Evolutionary conservation across 768 basidiomycete genomes (phyloP), one percentile per base, ranked within the genome.

Genomic region (Tulasnella sp.): DNA sequence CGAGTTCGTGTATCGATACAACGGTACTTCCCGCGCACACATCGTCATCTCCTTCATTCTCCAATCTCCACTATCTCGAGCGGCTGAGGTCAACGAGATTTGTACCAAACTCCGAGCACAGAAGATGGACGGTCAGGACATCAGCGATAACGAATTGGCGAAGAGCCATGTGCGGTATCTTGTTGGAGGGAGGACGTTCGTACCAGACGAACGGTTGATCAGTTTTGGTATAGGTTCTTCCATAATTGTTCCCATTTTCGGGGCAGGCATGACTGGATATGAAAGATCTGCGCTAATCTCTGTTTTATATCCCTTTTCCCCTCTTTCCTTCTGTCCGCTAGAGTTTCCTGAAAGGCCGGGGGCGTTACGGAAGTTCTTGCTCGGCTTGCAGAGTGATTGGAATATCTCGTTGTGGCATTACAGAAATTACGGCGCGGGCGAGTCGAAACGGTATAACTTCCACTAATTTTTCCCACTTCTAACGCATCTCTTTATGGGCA

Each of bases 341-440:
- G 94, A 95, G 70, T 99, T 99, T 70, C 96, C 96, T 1, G 96
- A 99, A 70, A 76, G 96, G 55, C 94, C 92, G 0, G 86, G 84
- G 2, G 96, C 95, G 3, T 75, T 99, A 60, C 82, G 88, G 44
- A 89, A 87, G 65, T 99, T 98, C 76, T 76, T 99, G 61, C 76
- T 84, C 27, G 88, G 86, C 2, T 69, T 99, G 47, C 85, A 85
- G 30, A 74, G 79, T 19, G 84, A 83, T 24, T 97, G 94, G 93
- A 97, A 94, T 70, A 90, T 99, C 51, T 87, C 92, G 1, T 70
- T 99, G 64, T 99, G 98, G 75, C 96, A 99, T 70, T 99, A 99
- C 72, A 80, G 96, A 58, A 97, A 98, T 70, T 95, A 98, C 61
- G 96, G 96, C 29, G 91, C 87, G 68, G 94, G 94, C 90, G 65